Evolutionary conservation across 78 protist genomes (phyloP), one percentile per base, ranked within the genome.

Genomic region (Acrasis kona): DNA sequence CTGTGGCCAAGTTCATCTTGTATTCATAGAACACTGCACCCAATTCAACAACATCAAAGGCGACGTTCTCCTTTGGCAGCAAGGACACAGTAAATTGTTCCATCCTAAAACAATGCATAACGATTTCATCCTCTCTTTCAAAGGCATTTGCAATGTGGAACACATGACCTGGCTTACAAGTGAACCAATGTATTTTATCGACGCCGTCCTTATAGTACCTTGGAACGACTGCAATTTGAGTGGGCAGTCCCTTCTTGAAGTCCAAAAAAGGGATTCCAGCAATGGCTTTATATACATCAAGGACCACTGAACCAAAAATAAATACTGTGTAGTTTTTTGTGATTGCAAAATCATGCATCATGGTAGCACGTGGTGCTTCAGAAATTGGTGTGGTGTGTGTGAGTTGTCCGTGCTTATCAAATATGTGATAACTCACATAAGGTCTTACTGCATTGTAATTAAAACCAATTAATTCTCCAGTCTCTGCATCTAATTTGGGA

Each of bases 291-390:
- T 19, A 19, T 12, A 67, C 19, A 29, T 19, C 19, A 19, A 67
- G 12, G 66, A 19, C 19, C 19, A 67, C 19, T 28, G 71, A 29
- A 19, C 12, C 68, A 67, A n/a, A 28, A 19, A 67, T 67, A 29
- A 67, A 67, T 28, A 67, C 19, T 19, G 71, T n/a, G 29, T 67
- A 67, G 19, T 67, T 67, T 28, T 67, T 29, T n/a, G 71, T 67
- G 19, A 67, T 67, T 29, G 71, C 71, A 67, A 67, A 67, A 19
- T 67, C 71, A 67, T 67, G 71, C 29, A 67, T 67, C 71, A 67
- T 67, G 19, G 19, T 19, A 28, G 71, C 66, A 19, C 19, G 19
- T n/a, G 19, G 19, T 19, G 71, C 19, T n/a, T 19, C 19, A 67
- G 19, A 19, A 67, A 67, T 67, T n/a, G 71, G 29, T 67, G 71